These are phyloP conservation scores for Purshia tridentata DNA, from an alignment of 306 rosid species.

Conservation along the genomic window DNA sequence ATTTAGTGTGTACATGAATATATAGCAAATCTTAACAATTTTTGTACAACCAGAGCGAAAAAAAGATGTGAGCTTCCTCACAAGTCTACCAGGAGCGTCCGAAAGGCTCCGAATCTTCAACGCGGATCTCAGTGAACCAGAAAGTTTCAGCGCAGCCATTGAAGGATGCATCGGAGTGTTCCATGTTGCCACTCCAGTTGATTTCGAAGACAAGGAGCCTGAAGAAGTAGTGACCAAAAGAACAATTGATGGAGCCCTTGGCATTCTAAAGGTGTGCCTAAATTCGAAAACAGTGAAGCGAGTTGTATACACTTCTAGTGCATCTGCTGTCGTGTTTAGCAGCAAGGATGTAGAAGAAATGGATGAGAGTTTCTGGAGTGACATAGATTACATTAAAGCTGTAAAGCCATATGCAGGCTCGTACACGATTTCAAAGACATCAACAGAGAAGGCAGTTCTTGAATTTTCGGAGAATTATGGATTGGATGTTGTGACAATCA, in stretches of 20 bases:
- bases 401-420: conserved; percentile 16
- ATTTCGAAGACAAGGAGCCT: conserved; percentile 34
- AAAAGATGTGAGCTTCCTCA: conserved; percentile 51
- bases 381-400: conserved; percentile 28
- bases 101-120: conserved; percentile 35
- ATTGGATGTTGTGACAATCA: conserved; percentile 53
- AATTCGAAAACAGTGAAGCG: conserved; percentile 45
- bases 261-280: conserved; percentile 50
- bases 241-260: conserved; percentile 51
- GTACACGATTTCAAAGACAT: conserved; percentile 50
- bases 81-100: conserved; percentile 43
- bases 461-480: conserved; percentile 52
- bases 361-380: conserved; percentile 64
- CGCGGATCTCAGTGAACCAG: conserved; percentile 36
- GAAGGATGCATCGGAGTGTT: conserved; percentile 53
- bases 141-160: conserved; percentile 41
- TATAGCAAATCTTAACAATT: neutral
- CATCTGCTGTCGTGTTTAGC: conserved; percentile 25
- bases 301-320: conserved; percentile 63
- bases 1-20: neutral
- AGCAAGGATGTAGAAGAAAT: neutral
- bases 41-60: conserved; percentile 15
- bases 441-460: conserved; percentile 56
- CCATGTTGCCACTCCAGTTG: conserved; percentile 52
- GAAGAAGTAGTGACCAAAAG: conserved; percentile 45